Evolutionary conservation across 2,329 filamentous ascomycete genomes (phyloP).

Genomic region (Sporothrix brunneoviolacea): DNA sequence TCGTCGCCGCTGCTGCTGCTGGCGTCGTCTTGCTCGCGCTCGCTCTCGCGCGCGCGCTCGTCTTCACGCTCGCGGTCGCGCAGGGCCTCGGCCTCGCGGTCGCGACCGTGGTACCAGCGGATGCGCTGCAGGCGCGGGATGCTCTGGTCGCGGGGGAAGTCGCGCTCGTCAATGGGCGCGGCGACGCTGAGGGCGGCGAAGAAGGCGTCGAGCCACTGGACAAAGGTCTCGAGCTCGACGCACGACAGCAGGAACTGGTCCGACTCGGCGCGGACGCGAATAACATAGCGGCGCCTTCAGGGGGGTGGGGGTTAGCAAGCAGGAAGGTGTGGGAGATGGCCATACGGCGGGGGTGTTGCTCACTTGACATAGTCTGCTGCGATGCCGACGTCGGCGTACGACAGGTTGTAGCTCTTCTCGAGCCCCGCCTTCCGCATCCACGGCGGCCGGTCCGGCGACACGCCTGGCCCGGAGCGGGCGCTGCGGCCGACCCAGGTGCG

Average conservation of each 20-base stretch:
- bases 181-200: slow-evolving; percentile 70
- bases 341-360: slow-evolving; percentile 24
- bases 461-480: slow-evolving; percentile 40
- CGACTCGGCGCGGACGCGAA: slow-evolving; percentile 65
- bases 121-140: slow-evolving; percentile 51
- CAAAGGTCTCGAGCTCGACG: slow-evolving; percentile 56
- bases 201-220: slow-evolving; percentile 61
- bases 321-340: background rate
- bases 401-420: slow-evolving; percentile 62
- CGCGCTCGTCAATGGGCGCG: slow-evolving; percentile 62
- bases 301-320: slow-evolving; percentile 9
- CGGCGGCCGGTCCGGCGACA: slow-evolving; percentile 43
- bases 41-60: slow-evolving; percentile 6
- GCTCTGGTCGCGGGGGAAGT: slow-evolving; percentile 55
- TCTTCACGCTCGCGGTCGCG: slow-evolving; percentile 10
- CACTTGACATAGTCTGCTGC: slow-evolving; percentile 67
- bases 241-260: slow-evolving; percentile 69
- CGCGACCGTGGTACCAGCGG: slow-evolving; percentile 41
- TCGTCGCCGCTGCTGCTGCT: slow-evolving; percentile 4
- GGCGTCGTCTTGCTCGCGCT: slow-evolving; percentile 2
- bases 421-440: slow-evolving; percentile 50
- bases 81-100: slow-evolving; percentile 21
- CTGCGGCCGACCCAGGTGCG: slow-evolving; percentile 41
- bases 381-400: slow-evolving; percentile 69
- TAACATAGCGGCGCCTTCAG: slow-evolving; percentile 53